Evolutionary conservation across 768 basidiomycete species (phyloP), one percentile per base, ranked within the genome.

Genomic region (Cystobasidium onofrii): DNA sequence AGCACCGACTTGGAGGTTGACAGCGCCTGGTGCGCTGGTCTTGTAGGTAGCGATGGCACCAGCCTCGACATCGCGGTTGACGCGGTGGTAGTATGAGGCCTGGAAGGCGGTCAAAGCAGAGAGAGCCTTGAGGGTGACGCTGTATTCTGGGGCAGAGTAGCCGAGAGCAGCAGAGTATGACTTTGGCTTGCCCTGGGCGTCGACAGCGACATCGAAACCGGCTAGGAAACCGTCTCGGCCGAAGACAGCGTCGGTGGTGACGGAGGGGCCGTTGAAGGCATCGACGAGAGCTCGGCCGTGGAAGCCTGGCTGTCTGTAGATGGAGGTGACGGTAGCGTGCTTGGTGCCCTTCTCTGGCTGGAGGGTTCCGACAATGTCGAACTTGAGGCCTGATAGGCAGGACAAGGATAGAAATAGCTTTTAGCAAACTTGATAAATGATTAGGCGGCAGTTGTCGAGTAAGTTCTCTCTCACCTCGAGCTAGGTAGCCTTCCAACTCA

Each of bases 51-150:
- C 52, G 77, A 92, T 92, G 76, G 92, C 92, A 81, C 92, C 92
- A 75, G 91, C 93, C 84, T 95, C 93, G 64, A 94, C 91, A 79
- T 93, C 91, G 74, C 85, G 82, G 82, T 85, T 89, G 81, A 96
- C 92, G 75, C 90, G 89, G 87, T 99, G 96, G 86, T 97, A 98
- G 87, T 98, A 99, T 82, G 89, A 91, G 74, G 95, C 96, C 66
- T 89, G 85, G 85, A 93, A 97, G 79, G 88, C 89, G 81, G 88
- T 89, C 82, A 96, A 83, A 87, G 96, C 98, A 85, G 90, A 89
- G 80, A 97, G 87, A 77, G 89, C 92, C 83, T 97, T 94, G 74
- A 98, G 77, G 80, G 94, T 92, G 81, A 97, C 87, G 75, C 93
- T 89, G 82, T 94, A 95, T 81, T 97, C 91, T 39, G 94, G 91